Conservation (phyloP, 768 basidiomycete species). For the Russula sp. region DNA sequence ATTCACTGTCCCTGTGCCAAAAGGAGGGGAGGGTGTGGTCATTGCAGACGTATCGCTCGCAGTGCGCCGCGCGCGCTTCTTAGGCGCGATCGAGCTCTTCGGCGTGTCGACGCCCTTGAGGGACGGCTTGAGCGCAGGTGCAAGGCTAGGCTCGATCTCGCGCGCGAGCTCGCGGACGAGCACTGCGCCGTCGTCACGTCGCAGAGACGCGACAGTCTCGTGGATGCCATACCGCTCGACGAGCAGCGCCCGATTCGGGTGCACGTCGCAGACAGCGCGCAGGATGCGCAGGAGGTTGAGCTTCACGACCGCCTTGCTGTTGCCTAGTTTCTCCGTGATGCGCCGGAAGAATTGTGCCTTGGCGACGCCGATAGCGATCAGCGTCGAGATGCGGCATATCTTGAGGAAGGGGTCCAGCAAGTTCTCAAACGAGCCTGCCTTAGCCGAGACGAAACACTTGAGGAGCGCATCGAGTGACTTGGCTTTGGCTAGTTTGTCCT, state of each 20-base stretch:
- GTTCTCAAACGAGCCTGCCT: conserved; percentile 88
- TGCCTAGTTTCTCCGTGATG: conserved; percentile 72
- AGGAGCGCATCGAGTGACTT: conserved; percentile 62
- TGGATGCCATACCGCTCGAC: conserved; percentile 79
- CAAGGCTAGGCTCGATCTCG: conserved; percentile 74
- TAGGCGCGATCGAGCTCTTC: conserved; percentile 49
- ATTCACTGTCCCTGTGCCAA: conserved; percentile 25
- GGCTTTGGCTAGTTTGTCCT: conserved; percentile 74
- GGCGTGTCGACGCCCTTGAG: conserved; percentile 29
- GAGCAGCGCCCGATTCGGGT: conserved; percentile 76
- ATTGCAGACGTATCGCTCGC: conserved; percentile 60
- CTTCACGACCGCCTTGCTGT: conserved; percentile 82
- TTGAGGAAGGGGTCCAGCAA: conserved; percentile 90
- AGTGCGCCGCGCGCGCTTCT: conserved; percentile 52
- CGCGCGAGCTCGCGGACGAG: conserved; percentile 85
- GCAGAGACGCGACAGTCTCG: conserved; percentile 74
- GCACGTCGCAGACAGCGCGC: conserved; percentile 80
- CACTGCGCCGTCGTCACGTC: conserved; percentile 83
- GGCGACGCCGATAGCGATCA: conserved; percentile 69
- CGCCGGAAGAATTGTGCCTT: conserved; percentile 83
- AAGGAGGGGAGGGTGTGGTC: conserved; percentile 22
- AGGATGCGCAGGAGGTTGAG: conserved; percentile 85
- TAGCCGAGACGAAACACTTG: conserved; percentile 75
- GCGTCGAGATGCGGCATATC: conserved; percentile 74
- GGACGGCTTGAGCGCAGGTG: conserved; percentile 61